phyloP scores from a whole-genome alignment of 1,284 basidiomycete genomes.

The Leccinum insolens region DNA sequence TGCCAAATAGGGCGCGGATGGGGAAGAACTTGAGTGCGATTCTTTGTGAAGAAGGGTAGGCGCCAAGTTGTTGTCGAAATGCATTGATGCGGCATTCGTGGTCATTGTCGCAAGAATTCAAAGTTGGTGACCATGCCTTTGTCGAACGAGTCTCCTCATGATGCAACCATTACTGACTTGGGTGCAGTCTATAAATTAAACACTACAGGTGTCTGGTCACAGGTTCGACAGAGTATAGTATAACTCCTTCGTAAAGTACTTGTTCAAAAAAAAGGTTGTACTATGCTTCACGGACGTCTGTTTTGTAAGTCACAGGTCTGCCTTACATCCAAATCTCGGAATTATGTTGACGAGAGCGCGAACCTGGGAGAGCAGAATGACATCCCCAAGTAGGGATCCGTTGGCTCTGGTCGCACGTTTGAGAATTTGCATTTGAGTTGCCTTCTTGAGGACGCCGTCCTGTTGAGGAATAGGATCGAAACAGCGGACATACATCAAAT shows the following conservation, averaged over 20 bases:
- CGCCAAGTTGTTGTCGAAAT: too few relatives aligned
- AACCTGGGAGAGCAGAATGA: neutral
- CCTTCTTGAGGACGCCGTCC: neutral
- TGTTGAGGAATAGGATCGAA: neutral
- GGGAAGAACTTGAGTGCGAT: too few relatives aligned
- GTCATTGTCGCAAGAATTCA: too few relatives aligned
- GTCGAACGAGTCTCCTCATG: too few relatives aligned
- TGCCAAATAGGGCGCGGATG: too few relatives aligned
- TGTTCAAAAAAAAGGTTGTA: neutral
- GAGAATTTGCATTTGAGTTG: slow-evolving; percentile 1
- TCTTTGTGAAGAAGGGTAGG: too few relatives aligned
- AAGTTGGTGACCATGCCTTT: too few relatives aligned
- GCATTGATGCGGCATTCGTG: too few relatives aligned
- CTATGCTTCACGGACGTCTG: neutral
- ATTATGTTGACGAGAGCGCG: neutral
- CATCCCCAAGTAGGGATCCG: neutral
- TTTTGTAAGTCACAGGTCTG: neutral
- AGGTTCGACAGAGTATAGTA: neutral
- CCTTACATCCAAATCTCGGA: neutral
- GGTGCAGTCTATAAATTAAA: too few relatives aligned
- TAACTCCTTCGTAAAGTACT: neutral
- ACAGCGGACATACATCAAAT: neutral
- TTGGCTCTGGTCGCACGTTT: neutral
- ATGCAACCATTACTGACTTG: too few relatives aligned
- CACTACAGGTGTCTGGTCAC: neutral